Evolutionary conservation across 2,329 filamentous ascomycete genomes (phyloP).

Genomic region (Fusarium hainanense): DNA sequence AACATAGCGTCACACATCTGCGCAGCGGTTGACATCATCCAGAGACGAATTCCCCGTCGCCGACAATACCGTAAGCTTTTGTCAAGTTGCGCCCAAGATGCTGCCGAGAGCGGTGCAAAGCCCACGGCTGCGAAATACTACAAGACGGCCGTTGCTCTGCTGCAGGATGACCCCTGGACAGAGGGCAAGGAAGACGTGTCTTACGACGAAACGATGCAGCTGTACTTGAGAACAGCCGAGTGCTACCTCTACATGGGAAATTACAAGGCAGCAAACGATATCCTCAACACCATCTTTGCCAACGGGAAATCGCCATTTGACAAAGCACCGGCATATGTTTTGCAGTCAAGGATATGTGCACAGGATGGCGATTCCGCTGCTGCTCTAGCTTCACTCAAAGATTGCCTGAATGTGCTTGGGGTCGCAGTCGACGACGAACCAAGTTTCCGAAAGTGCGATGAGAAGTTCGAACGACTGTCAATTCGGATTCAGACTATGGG

Average conservation of each 20-base stretch:
- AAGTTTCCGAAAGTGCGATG: conserved; percentile 81
- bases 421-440: conserved; percentile 73
- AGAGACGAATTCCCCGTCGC: conserved; percentile 68
- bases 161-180: conserved; percentile 84
- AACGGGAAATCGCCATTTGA: conserved; percentile 79
- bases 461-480: conserved; percentile 74
- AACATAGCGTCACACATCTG: conserved; percentile 85
- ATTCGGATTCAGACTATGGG: conserved; percentile 69
- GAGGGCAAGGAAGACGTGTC: conserved; percentile 76
- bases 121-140: conserved; percentile 87
- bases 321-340: conserved; percentile 84
- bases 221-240: conserved; percentile 83
- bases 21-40: conserved; percentile 80
- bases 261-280: conserved; percentile 71
- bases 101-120: conserved; percentile 84
- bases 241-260: conserved; percentile 84
- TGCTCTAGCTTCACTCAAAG: conserved; percentile 76
- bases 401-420: conserved; percentile 76
- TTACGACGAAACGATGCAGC: conserved; percentile 85
- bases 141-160: conserved; percentile 77
- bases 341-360: conserved; percentile 82
- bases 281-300: conserved; percentile 77
- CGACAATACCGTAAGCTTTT: conserved; percentile 79
- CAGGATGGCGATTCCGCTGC: conserved; percentile 76
- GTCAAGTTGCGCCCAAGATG: conserved; percentile 80